Evolutionary conservation across 805 yeast genomes (phyloP), one percentile per base, ranked within the genome.

Genomic region (Gaillardinia entomophila): DNA sequence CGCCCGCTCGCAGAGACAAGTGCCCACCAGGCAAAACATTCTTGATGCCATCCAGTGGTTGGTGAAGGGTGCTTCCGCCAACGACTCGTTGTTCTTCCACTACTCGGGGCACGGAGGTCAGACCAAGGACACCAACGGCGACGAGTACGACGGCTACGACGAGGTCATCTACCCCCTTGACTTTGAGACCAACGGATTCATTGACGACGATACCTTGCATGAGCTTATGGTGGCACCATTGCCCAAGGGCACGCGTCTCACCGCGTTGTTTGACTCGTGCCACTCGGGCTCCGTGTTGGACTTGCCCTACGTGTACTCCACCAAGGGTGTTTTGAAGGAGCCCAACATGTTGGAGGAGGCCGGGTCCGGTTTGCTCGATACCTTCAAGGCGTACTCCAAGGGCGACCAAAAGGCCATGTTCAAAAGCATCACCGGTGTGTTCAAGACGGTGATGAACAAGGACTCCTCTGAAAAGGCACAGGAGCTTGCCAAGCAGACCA

Each of bases 61-160:
- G 15, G 89, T 81, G 14, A 63, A 62, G 14, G 82, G 68, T 40
- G 92, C 94, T 0, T 65, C 61, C 43, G 80, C 92, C 12, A 83
- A 85, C 45, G 95, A 85, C 57, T 74, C 87, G 6, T 56, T 85
- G 31, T 79, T 86, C 45, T 76, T 86, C 68, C 95, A 86, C 53
- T 85, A 80, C 51, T 82, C 92, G 0, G 92, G 95, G 6, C 95
- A 86, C 51, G 95, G 95, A 19, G 87, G 92, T 2, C 82, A 78
- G 48, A 74, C 77, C 4, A 57, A 64, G 29, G 95, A 85, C 53
- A 49, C 60, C 22, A 75, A 78, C 46, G 87, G 87, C 16, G 92
- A 82, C 48, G 90, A 82, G 48, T 84, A 71, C 13, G 83, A 78
- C 45, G 87, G 87, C 0, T 69, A 62, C 47, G 89, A 82, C 54